Conservation (phyloP, 768 basidiomycete species). For the Termitomyces eurrhizus region DNA sequence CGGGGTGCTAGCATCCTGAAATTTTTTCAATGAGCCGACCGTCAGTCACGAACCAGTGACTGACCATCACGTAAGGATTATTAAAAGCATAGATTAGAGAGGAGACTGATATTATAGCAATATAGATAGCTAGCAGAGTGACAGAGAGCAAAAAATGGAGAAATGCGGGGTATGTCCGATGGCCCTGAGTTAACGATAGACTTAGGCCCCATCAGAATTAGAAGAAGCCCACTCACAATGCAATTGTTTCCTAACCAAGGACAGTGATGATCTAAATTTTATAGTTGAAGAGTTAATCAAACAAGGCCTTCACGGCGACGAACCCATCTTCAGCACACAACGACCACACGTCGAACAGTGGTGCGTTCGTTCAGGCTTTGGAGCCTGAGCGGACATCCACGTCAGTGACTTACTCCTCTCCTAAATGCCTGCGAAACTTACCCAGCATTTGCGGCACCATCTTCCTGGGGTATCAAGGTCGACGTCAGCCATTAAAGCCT, state of each 20-base stretch:
- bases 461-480: slow-evolving; percentile 51
- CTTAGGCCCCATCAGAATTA: background rate
- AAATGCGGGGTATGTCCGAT: slow-evolving; percentile 82
- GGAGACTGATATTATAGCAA: slow-evolving; percentile 46
- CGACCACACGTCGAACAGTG: slow-evolving; percentile 74
- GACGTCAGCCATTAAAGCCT: slow-evolving; percentile 56
- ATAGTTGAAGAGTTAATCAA: background rate
- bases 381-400: slow-evolving; percentile 33
- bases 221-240: slow-evolving; percentile 47
- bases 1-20: slow-evolving; percentile 60
- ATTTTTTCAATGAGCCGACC: background rate
- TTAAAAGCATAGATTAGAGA: slow-evolving; percentile 65
- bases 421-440: slow-evolving; percentile 18
- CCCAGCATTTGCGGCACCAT: slow-evolving; percentile 81
- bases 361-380: slow-evolving; percentile 77
- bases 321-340: slow-evolving; percentile 85
- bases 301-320: slow-evolving; percentile 18
- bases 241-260: slow-evolving; percentile 79
- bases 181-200: slow-evolving; percentile 46
- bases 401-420: background rate
- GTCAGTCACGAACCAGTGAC: slow-evolving; percentile 18
- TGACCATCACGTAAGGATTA: slow-evolving; percentile 59
- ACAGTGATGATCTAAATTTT: slow-evolving; percentile 72
- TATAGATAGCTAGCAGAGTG: slow-evolving; percentile 59
- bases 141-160: slow-evolving; percentile 70